phyloP scores from a whole-genome alignment of 371 early-diverging fungal genomes.

The Mucor lusitanicus region DNA sequence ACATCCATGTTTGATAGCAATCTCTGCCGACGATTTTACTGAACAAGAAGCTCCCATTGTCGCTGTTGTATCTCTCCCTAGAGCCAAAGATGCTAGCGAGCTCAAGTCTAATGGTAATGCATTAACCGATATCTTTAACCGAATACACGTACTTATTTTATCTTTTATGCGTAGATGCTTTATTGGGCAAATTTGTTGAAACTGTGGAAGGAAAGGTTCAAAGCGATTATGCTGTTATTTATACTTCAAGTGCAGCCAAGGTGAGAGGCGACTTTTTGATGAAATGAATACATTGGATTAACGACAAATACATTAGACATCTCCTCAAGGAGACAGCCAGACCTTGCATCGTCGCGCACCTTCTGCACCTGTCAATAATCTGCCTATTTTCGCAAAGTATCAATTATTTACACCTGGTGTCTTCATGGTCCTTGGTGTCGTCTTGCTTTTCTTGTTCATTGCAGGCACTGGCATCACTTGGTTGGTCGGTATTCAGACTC shows the following conservation, averaged over 20 bases:
- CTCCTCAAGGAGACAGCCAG: background rate
- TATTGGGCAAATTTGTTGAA: conserved; percentile 31
- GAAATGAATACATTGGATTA: background rate
- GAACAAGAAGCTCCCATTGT: conserved; percentile 21
- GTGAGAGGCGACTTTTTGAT: conserved; percentile 13
- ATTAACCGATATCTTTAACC: background rate
- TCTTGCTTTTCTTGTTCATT: conserved; percentile 41
- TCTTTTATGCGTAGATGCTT: conserved; percentile 18
- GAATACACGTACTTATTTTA: background rate
- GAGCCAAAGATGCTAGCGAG: conserved; percentile 17
- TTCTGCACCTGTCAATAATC: conserved; percentile 3
- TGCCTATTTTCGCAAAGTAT: conserved; percentile 53
- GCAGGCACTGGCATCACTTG: conserved; percentile 45
- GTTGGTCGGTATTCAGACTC: conserved; percentile 49
- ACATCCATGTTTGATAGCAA: conserved; percentile 11
- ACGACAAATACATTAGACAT: background rate
- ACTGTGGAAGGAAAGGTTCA: conserved; percentile 28
- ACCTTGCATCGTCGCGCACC: conserved; percentile 37
- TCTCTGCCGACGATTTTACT: conserved; percentile 25
- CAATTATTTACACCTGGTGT: conserved; percentile 52
- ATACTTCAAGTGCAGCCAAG: conserved; percentile 48
- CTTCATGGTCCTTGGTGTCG: conserved; percentile 48
- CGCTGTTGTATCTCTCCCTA: conserved; percentile 34
- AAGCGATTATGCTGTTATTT: conserved; percentile 47
- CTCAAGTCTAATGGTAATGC: conserved; percentile 41